Evolutionary conservation across 2,329 filamentous ascomycete species (phyloP).

Genomic region (Torrubiella hemipterigena): DNA sequence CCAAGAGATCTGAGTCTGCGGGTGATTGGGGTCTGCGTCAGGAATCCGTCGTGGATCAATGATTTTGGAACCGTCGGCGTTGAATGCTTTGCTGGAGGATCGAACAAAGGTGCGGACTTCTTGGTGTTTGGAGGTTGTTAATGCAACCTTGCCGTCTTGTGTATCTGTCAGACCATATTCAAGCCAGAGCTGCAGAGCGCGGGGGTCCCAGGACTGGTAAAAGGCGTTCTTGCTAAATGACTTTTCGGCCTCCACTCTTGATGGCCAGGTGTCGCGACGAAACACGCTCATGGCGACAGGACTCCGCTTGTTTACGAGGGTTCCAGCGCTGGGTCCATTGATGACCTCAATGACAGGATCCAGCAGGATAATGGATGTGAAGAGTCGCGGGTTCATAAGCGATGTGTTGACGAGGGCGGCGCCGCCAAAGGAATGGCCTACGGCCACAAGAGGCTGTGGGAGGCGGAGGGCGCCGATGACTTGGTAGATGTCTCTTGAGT

Average conservation of each 20-base stretch:
- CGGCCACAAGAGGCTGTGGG: conserved; percentile 68
- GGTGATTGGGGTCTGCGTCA: conserved; percentile 31
- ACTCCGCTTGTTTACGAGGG: conserved; percentile 14
- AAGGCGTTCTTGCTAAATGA: conserved; percentile 55
- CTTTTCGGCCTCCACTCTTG: conserved; percentile 52
- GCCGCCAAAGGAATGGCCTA: conserved; percentile 86
- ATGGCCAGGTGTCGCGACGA: conserved; percentile 75
- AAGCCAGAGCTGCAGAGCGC: conserved; percentile 55
- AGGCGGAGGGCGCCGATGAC: conserved; percentile 74
- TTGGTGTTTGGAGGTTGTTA: conserved; percentile 76
- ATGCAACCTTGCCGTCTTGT: conserved; percentile 43
- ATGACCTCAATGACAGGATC: conserved; percentile 63
- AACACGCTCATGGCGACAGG: conserved; percentile 51
- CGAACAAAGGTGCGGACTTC: conserved; percentile 61
- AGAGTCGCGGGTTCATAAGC: conserved; percentile 68
- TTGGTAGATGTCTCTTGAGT: conserved; percentile 71
- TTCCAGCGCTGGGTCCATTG: conserved; percentile 25
- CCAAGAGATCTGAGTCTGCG: conserved; percentile 22
- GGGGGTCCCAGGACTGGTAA: conserved; percentile 70
- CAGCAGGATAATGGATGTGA: conserved; percentile 65
- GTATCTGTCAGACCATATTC: conserved; percentile 59
- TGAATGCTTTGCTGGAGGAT: conserved; percentile 37
- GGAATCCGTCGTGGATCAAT: conserved; percentile 27
- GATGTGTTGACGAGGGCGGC: conserved; percentile 60
- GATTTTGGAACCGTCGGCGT: conserved; percentile 21